phyloP scores from a whole-genome alignment of 148 eudicot species.

The Spergularia marina region DNA sequence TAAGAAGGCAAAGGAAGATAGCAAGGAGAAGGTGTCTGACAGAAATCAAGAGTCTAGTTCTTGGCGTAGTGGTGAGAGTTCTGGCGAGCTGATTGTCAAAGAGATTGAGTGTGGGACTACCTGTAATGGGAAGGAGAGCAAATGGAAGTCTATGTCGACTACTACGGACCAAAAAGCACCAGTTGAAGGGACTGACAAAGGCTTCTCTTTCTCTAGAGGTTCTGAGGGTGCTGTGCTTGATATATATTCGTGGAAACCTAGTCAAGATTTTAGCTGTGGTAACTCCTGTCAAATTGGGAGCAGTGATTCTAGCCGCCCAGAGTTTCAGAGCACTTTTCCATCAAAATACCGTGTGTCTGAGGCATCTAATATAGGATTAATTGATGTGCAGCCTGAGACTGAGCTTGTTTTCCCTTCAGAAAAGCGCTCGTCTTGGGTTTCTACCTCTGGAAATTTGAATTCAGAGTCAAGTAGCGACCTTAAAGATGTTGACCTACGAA shows the following conservation, averaged over 20 bases:
- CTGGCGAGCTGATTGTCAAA: constrained; percentile 80
- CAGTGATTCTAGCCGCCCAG: constrained; percentile 25
- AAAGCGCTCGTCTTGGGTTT: constrained; percentile 49
- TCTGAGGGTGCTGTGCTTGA: constrained; percentile 68
- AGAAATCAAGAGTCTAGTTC: constrained; percentile 41
- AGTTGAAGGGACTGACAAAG: constrained; percentile 41
- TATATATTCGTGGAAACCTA: constrained; percentile 56
- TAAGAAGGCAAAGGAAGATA: constrained; percentile 37
- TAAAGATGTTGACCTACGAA: constrained; percentile 42
- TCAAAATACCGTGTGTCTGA: constrained; percentile 38
- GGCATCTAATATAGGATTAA: constrained; percentile 29
- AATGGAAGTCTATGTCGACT: constrained; percentile 37
- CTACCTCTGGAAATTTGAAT: constrained; percentile 46
- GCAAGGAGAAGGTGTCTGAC: constrained; percentile 28
- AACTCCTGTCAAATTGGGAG: constrained; percentile 39
- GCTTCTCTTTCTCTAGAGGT: constrained; percentile 42
- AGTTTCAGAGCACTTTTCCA: constrained; percentile 33
- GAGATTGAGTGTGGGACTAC: constrained; percentile 72
- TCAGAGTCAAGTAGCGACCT: constrained; percentile 31
- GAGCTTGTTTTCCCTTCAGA: constrained; percentile 38
- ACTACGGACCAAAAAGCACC: constrained; percentile 31
- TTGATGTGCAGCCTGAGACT: constrained; percentile 41
- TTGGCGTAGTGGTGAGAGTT: constrained; percentile 36
- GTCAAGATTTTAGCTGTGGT: constrained; percentile 44
- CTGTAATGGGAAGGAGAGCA: constrained; percentile 51